These are phyloP conservation scores for Brasenia schreberi DNA, from an alignment of 164 flowering plant genomes.

Conservation along the genomic window DNA sequence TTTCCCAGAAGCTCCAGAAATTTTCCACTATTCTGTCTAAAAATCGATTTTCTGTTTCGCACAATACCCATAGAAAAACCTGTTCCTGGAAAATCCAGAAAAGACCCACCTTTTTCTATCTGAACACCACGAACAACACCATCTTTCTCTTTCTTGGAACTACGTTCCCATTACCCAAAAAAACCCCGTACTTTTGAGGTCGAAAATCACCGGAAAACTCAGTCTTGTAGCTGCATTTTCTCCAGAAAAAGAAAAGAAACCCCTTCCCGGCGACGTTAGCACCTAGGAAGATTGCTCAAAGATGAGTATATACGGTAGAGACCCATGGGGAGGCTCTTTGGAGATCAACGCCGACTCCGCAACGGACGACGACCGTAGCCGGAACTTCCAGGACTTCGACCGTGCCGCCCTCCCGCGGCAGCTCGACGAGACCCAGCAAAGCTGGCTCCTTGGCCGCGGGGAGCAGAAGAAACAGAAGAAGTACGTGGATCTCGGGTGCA, in stretches of 20 bases:
- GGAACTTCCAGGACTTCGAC: constrained; percentile 77
- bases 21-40: no score
- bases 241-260: not conserved
- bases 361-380: constrained; percentile 89
- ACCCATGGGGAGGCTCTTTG: constrained; percentile 94
- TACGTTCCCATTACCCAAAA: not conserved
- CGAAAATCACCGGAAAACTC: not conserved
- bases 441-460: constrained; percentile 81
- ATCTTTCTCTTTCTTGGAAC: not conserved
- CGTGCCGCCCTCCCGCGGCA: constrained; percentile 79
- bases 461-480: constrained; percentile 81
- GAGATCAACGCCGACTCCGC: constrained; percentile 87
- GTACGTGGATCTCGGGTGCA: constrained; percentile 92
- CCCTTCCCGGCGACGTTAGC: not conserved
- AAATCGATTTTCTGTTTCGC: no score
- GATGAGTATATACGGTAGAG: constrained; percentile 59
- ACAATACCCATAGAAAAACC: no score
- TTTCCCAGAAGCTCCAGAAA: no score
- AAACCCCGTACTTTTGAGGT: not conserved
- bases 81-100: not conserved
- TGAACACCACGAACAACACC: not conserved
- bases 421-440: constrained; percentile 89
- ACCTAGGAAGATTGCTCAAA: not conserved
- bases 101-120: not conserved
- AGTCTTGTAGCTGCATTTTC: not conserved